phyloP scores from a whole-genome alignment of 768 basidiomycete species.

The Mycena belliarum region DNA sequence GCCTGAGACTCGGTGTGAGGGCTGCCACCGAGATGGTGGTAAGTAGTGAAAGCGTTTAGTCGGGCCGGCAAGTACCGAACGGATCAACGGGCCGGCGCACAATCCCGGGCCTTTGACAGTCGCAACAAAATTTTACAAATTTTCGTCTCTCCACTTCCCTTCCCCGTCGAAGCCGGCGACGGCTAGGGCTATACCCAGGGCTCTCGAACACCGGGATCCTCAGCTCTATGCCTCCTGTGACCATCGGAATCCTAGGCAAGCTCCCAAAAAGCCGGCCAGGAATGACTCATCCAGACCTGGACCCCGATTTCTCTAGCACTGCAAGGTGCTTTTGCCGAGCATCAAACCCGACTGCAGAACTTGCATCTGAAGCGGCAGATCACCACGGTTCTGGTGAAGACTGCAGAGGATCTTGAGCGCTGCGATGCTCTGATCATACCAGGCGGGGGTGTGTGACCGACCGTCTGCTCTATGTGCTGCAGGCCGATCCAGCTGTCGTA shows the following conservation, averaged over 20 bases:
- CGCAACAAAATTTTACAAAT: no score
- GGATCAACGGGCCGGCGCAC: no score
- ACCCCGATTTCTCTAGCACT: slow-evolving; percentile 54
- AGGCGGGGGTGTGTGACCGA: slow-evolving; percentile 67
- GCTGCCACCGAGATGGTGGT: no score
- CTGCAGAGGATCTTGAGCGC: slow-evolving; percentile 64
- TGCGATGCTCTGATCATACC: slow-evolving; percentile 92
- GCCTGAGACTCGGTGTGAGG: no score
- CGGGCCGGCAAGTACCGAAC: no score
- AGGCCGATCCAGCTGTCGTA: slow-evolving; percentile 26
- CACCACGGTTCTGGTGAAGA: slow-evolving; percentile 63
- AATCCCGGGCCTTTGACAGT: no score
- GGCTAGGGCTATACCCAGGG: no score
- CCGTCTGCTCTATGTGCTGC: not conserved
- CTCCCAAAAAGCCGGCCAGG: not conserved
- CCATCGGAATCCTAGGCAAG: slow-evolving; percentile 57
- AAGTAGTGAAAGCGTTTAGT: no score
- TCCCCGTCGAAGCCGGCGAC: no score
- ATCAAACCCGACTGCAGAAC: slow-evolving; percentile 69
- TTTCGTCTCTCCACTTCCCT: no score
- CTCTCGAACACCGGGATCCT: no score
- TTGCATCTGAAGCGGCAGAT: slow-evolving; percentile 48
- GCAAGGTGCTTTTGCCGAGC: slow-evolving; percentile 92
- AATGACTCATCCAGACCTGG: slow-evolving; percentile 5
- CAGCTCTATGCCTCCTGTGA: slow-evolving; percentile 10